Conservation (phyloP, 495 filamentous ascomycete species). For the Chaetomidium leptoderma region DNA sequence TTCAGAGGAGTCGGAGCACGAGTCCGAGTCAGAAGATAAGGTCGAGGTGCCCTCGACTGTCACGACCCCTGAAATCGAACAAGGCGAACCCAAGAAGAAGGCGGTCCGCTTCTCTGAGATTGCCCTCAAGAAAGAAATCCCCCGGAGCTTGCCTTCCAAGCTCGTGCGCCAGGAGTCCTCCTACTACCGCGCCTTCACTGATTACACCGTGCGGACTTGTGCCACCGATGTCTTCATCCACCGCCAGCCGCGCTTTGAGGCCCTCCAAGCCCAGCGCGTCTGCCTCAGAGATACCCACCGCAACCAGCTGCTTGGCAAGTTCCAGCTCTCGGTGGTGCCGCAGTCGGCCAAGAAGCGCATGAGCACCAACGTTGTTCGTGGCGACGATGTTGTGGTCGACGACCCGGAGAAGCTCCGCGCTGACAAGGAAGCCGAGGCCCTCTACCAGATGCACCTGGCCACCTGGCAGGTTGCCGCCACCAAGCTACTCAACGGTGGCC, state of each 20-base stretch:
- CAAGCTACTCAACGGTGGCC: conserved; percentile 74
- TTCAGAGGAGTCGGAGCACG: conserved; percentile 26
- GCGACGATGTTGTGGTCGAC: conserved; percentile 50
- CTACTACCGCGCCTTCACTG: conserved; percentile 88
- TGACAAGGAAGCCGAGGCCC: conserved; percentile 75
- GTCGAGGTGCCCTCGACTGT: conserved; percentile 30
- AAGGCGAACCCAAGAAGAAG: conserved; percentile 56
- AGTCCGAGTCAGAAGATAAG: conserved; percentile 25
- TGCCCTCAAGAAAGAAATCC: conserved; percentile 43
- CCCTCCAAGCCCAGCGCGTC: conserved; percentile 75
- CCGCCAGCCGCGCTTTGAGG: conserved; percentile 79
- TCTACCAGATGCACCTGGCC: conserved; percentile 66
- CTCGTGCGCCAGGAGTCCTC: conserved; percentile 63
- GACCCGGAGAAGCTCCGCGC: conserved; percentile 59
- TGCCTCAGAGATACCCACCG: conserved; percentile 58
- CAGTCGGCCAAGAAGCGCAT: conserved; percentile 55
- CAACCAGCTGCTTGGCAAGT: conserved; percentile 73
- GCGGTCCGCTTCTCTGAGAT: conserved; percentile 71
- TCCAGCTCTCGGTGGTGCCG: conserved; percentile 57
- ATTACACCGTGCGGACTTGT: conserved; percentile 54
- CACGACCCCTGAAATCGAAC: conserved; percentile 18
- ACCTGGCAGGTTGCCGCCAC: conserved; percentile 79
- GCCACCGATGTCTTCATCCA: conserved; percentile 75
- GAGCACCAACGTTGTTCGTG: conserved; percentile 54
- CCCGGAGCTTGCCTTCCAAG: conserved; percentile 45